Conservation (phyloP, 352 stramenopile genomes). For the Bremia lactucae region DNA sequence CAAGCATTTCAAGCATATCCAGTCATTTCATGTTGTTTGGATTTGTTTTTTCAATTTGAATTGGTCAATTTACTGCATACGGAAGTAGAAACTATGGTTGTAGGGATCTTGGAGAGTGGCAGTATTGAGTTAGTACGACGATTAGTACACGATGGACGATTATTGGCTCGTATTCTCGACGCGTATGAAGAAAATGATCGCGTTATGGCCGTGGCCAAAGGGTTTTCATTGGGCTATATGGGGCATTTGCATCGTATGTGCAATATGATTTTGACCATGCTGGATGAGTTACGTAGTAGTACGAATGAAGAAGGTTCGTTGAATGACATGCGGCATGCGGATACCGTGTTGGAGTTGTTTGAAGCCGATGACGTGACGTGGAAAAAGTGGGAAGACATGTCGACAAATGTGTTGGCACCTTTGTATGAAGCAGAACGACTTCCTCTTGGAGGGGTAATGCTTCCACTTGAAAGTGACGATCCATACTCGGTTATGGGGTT, state of each 20-base stretch:
- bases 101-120: constrained; percentile 73
- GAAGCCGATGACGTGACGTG: constrained; percentile 65
- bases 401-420: constrained; percentile 48
- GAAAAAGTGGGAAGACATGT: constrained; percentile 73
- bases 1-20: constrained; percentile 51
- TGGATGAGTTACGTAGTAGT: constrained; percentile 60
- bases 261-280: constrained; percentile 77
- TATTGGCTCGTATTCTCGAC: constrained; percentile 65
- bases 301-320: constrained; percentile 47
- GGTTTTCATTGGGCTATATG: constrained; percentile 69
- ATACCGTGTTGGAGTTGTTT: constrained; percentile 70
- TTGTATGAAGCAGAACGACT: constrained; percentile 74
- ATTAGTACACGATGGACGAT: constrained; percentile 63
- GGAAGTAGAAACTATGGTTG: constrained; percentile 78
- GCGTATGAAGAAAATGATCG: constrained; percentile 73
- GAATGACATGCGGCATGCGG: constrained; percentile 80
- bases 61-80: constrained; percentile 83
- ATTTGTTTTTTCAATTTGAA: constrained; percentile 85
- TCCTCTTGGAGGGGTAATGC: constrained; percentile 54
- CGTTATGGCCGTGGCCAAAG: constrained; percentile 39
- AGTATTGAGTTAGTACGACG: constrained; percentile 58
- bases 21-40: constrained; percentile 60
- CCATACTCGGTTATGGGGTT: constrained; percentile 70
- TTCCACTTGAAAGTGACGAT: constrained; percentile 46
- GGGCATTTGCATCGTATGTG: constrained; percentile 78